Evolutionary conservation across 805 yeast genomes (phyloP), one percentile per base, ranked within the genome.

Genomic region (Yueomyces sp.): DNA sequence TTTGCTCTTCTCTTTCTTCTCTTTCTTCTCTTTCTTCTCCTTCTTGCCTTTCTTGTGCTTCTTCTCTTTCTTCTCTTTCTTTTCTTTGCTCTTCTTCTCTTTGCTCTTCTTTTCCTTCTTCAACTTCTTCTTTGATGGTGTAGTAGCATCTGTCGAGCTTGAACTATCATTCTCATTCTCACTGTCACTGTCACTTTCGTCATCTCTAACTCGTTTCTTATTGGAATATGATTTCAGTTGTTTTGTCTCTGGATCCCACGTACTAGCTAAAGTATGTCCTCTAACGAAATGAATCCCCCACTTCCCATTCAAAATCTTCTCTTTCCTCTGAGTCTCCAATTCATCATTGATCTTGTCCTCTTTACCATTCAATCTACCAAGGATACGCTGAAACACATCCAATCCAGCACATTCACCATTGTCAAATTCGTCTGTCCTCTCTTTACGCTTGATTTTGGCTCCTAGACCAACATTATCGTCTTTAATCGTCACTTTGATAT

Each of bases 401-500:
- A 90, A 69, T 3, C 96, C 96, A 8, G 87, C 83, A 51, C 90
- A 79, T 50, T 85, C 94, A 45, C 85, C 94, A 49, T 77, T 74
- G 52, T 81, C 86, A 52, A 80, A 77, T 49, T 76, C 85, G 51
- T 81, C 92, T 39, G 67, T 73, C 51, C 75, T 74, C 38, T 68
- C 69, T 44, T 72, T 71, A 52, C 72, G 70, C 9, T 77, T 75
- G 38, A 81, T 65, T 50, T 75, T 78, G n/a, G 94, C 84, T n/a
- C 98, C 98, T 5, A 90, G 68, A 0, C 98, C 98, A 3, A 76
- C 62, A 42, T 74, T 85, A 52, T 90, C 96, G 38, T 81, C 85
- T 60, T 88, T 90, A 11, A 86, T 64, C 3, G 76, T 62, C 9
- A 92, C 92, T 56, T 83, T 87, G 39, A 90, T 83, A 57, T 92